Evolutionary conservation across 1,284 basidiomycete species (phyloP), one percentile per base, ranked within the genome.

Genomic region (Ceratobasidium sp.): DNA sequence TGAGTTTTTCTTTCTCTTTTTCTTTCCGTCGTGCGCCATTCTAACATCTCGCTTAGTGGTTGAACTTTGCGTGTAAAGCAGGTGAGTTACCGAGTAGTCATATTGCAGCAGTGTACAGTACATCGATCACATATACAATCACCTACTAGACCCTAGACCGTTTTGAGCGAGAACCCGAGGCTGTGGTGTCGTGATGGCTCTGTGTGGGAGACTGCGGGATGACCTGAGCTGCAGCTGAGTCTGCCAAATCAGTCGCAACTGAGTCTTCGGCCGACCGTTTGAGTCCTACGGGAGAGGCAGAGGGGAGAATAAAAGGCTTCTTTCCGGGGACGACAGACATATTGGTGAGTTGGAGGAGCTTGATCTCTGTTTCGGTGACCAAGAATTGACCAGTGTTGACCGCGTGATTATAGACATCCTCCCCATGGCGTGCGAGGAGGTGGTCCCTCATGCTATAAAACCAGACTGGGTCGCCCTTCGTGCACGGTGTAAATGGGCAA

Each of bases 301-400:
- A 19, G 14, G 43, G 53, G 11, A 43, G 37, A 22, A 24, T 41
- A 37, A 8, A 3, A 3, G 7, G 39, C 19, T 24, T 6, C 13
- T 3, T 16, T 34, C 59, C 39, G 14, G 59, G 59, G 14, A 62
- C 37, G n/a, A 62, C 3, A 24, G 3, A 62, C 6, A 16, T 14
- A 22, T 62, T 62, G 39, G n/a, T n/a, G 34, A 62, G 59, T 7
- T 22, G 59, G 37, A 62, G 59, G 59, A 41, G 22, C 4, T 41
- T 14, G 6, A 43, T 24, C 41, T 62, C 29, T 11, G 7, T 24
- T 1, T 39, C 4, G 9, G 59, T 7, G 5, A 62, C 14, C 37
- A 1, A 1, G 24, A 62, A 62, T 43, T 11, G 24, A 5, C 59
- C 34, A 3, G 4, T 1, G 14, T 27, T 41, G 1, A 62, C 59